Conservation (phyloP, 192 early-diverging fungal genomes). For the Podila epicladia region DNA sequence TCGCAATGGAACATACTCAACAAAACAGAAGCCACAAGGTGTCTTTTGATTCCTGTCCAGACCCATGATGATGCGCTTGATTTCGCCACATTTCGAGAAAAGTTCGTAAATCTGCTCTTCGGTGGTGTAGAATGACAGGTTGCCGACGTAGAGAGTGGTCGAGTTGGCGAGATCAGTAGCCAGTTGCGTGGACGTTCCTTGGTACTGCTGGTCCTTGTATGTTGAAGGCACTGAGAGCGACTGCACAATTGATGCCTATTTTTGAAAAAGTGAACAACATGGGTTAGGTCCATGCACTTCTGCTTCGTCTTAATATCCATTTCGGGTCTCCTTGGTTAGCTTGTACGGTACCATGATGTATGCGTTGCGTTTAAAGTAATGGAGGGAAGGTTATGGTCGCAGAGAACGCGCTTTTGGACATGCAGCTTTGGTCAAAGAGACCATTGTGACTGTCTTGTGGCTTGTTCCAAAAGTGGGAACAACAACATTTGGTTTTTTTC, state of each 20-base stretch:
- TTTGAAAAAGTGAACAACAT: neutral
- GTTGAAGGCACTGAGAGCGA: constrained; percentile 74
- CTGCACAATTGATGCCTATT: constrained; percentile 53
- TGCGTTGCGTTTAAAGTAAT: neutral
- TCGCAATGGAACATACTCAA: constrained; percentile 78
- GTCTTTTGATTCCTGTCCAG: constrained; percentile 92
- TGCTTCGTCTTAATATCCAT: no score
- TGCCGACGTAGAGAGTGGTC: constrained; percentile 95
- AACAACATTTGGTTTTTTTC: constrained; percentile 11
- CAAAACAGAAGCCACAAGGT: constrained; percentile 99
- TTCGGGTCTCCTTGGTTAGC: neutral
- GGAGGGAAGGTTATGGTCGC: neutral
- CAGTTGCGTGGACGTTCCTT: constrained; percentile 60
- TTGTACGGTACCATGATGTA: constrained; percentile 1
- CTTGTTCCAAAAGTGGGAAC: constrained; percentile 4
- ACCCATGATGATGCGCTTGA: constrained; percentile 99
- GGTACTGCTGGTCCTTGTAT: constrained; percentile 88
- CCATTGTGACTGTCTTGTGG: constrained; percentile 27
- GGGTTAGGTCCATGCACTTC: no score
- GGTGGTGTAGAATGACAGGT: constrained; percentile 97
- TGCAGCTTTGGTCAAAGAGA: neutral
- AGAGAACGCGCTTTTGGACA: neutral
- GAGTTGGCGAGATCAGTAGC: constrained; percentile 65
- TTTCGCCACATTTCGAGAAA: constrained; percentile 96
- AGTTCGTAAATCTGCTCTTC: constrained; percentile 98